Evolutionary conservation across 1,284 basidiomycete species (phyloP).

Genomic region (Boletus hoseneyae): DNA sequence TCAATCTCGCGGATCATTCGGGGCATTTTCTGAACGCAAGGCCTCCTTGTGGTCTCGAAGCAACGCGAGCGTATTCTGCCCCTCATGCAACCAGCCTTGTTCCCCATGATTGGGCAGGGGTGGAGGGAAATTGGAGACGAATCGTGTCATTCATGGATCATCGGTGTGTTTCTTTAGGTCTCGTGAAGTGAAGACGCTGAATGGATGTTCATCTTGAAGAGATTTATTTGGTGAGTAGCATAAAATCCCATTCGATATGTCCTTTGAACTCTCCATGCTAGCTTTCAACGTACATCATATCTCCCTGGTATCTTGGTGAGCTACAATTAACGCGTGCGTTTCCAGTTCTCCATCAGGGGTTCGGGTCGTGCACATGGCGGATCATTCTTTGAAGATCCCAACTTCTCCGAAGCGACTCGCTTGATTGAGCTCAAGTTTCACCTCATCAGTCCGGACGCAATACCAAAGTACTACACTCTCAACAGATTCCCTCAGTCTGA

Average conservation of each 20-base stretch:
- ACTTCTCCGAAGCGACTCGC: constrained; percentile 60
- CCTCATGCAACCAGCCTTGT: constrained; percentile 35
- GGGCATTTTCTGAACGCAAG: constrained; percentile 34
- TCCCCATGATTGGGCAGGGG: constrained; percentile 62
- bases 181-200: background rate
- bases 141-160: constrained; percentile 76
- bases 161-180: constrained; percentile 40
- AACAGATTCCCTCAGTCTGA: constrained; percentile 24
- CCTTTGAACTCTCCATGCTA: constrained; percentile 24
- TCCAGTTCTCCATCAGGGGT: constrained; percentile 38
- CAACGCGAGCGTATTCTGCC: constrained; percentile 50
- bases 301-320: background rate
- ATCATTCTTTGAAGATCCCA: constrained; percentile 51
- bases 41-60: constrained; percentile 50
- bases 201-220: constrained; percentile 27
- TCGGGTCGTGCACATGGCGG: constrained; percentile 36
- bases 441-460: constrained; percentile 36
- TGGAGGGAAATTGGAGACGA: constrained; percentile 65
- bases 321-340: constrained; percentile 11
- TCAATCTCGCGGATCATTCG: constrained; percentile 54
- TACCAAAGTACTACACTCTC: constrained; percentile 29
- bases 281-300: constrained; percentile 58
- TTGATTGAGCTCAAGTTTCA: constrained; percentile 57
- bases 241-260: constrained; percentile 1
- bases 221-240: constrained; percentile 52